Evolutionary conservation across 129 eudicot genomes (phyloP).

Genomic region (Helichrysum umbraculigerum): DNA sequence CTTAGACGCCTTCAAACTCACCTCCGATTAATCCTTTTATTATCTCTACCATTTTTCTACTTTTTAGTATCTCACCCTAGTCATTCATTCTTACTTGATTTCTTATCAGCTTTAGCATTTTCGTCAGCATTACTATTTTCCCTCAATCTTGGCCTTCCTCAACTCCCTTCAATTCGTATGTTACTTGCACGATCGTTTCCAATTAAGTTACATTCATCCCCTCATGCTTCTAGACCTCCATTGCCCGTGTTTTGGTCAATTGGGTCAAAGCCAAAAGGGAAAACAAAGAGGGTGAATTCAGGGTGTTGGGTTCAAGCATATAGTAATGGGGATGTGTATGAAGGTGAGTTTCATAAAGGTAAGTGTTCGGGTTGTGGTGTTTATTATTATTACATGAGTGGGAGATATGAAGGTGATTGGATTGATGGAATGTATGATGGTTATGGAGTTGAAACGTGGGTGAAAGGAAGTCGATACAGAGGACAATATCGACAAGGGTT

Average conservation of each 20-base stretch:
- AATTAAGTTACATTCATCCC: slow-evolving; percentile 19
- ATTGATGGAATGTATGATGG: slow-evolving; percentile 40
- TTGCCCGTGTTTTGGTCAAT: slow-evolving; percentile 42
- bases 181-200: slow-evolving; percentile 31
- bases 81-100: slow-evolving; percentile 36
- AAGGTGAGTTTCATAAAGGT: slow-evolving; percentile 44
- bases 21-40: slow-evolving; percentile 27
- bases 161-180: slow-evolving; percentile 34
- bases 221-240: slow-evolving; percentile 32
- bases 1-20: slow-evolving; percentile 37
- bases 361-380: slow-evolving; percentile 42
- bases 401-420: slow-evolving; percentile 42
- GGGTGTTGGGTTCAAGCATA: slow-evolving; percentile 46
- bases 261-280: slow-evolving; percentile 37
- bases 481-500: slow-evolving; percentile 40
- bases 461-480: slow-evolving; percentile 39
- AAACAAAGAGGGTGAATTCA: slow-evolving; percentile 28
- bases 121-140: slow-evolving; percentile 32
- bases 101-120: slow-evolving; percentile 41
- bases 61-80: slow-evolving; percentile 38
- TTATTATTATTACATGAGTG: slow-evolving; percentile 42
- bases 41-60: slow-evolving; percentile 39
- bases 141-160: slow-evolving; percentile 37
- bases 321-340: slow-evolving; percentile 41
- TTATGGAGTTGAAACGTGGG: slow-evolving; percentile 43